Evolutionary conservation across 2,329 filamentous ascomycete genomes (phyloP).

Genomic region (Fusarium fracticaudum): DNA sequence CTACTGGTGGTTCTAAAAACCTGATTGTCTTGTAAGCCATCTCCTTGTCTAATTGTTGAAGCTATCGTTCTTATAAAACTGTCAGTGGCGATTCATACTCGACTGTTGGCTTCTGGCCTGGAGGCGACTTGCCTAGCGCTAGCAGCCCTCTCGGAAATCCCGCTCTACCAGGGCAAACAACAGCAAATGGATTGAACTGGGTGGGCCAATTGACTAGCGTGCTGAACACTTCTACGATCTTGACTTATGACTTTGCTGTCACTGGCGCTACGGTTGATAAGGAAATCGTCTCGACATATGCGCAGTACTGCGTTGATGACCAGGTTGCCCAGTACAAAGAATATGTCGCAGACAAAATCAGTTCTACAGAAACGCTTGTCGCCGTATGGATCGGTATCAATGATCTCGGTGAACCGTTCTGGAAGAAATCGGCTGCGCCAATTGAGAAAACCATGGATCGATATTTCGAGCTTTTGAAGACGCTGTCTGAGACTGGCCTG

Average conservation of each 20-base stretch:
- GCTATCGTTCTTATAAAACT: not conserved
- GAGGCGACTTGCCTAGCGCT: not conserved
- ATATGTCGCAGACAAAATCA: slow-evolving; percentile 12
- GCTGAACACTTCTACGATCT: slow-evolving; percentile 14
- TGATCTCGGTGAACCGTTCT: slow-evolving; percentile 28
- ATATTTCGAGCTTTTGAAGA: slow-evolving; percentile 19
- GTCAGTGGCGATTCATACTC: slow-evolving; percentile 26
- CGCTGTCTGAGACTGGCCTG: not conserved
- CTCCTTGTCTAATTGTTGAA: fast-evolving
- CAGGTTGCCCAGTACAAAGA: slow-evolving; percentile 27
- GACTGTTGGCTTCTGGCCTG: slow-evolving; percentile 27
- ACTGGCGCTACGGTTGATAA: slow-evolving; percentile 29
- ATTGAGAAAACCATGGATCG: slow-evolving; percentile 8
- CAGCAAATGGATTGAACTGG: slow-evolving; percentile 28
- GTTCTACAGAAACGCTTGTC: slow-evolving; percentile 5
- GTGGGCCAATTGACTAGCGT: slow-evolving; percentile 18
- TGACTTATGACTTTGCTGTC: slow-evolving; percentile 30
- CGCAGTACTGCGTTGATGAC: slow-evolving; percentile 19
- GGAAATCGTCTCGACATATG: slow-evolving; percentile 19
- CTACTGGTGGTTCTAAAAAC: not conserved
- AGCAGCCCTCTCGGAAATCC: slow-evolving; percentile 21
- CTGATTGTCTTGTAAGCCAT: slow-evolving; percentile 1
- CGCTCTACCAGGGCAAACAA: slow-evolving; percentile 18
- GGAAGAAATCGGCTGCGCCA: slow-evolving; percentile 7
- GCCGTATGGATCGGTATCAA: slow-evolving; percentile 34